Evolutionary conservation across 148 eudicot genomes (phyloP).

Genomic region (Rhododendron williamsianum): DNA sequence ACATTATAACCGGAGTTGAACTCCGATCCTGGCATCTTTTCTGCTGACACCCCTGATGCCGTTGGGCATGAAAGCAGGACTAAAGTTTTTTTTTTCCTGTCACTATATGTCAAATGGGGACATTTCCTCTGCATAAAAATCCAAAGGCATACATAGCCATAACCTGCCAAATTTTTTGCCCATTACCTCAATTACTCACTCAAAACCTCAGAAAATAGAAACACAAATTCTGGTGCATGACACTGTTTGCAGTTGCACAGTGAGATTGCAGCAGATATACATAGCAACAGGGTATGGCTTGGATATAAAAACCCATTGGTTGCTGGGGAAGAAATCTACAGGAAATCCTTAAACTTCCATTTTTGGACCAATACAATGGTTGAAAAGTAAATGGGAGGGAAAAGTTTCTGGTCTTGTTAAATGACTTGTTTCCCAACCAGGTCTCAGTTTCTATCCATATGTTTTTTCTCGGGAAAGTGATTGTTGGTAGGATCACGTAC

Average conservation of each 20-base stretch:
- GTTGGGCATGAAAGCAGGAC: not conserved
- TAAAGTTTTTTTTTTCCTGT: not conserved
- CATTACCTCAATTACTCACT: conserved; percentile 10
- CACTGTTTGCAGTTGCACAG: not conserved
- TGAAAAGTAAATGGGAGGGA: not conserved
- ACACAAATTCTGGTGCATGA: not conserved
- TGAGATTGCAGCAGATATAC: not conserved
- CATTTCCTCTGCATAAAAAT: conserved; percentile 11
- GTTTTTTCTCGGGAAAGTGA: not conserved
- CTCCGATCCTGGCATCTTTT: not conserved
- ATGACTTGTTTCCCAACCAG: conserved; percentile 8
- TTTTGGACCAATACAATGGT: not conserved
- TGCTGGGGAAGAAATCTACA: conserved; percentile 15
- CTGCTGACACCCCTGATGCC: no score
- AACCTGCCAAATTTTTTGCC: conserved; percentile 13
- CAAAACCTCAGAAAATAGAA: not conserved
- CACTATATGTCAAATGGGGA: conserved; percentile 6
- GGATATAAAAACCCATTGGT: not conserved
- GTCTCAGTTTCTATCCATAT: conserved; percentile 4
- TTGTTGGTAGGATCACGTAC: not conserved
- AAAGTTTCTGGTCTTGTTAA: not conserved
- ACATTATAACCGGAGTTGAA: no score
- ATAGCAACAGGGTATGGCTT: conserved; percentile 17
- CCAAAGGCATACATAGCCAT: conserved; percentile 10
- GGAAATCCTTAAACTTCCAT: not conserved